Percentiles rank a stretch among this genome's conserved stretches.
Conservation (phyloP, 768 basidiomycete species). For the Mycena polygramma region DNA sequence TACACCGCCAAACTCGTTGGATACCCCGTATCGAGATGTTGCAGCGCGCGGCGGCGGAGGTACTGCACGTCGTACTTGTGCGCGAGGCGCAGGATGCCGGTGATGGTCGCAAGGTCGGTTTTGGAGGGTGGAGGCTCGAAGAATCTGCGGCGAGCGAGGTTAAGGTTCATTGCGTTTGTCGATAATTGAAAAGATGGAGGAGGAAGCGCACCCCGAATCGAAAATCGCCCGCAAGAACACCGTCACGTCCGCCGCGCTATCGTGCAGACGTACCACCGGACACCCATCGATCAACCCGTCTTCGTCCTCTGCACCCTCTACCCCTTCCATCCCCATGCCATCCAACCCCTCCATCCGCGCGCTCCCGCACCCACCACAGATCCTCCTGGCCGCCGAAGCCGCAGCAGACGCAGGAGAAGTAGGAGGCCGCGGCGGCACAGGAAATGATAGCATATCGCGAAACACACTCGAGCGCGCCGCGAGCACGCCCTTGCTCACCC, state of each 20-base stretch:
- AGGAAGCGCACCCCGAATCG: not conserved
- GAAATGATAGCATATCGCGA: not conserved
- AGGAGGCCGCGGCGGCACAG: not conserved
- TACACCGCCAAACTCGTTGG: not conserved
- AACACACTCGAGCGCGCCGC: not conserved
- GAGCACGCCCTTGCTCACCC: not conserved
- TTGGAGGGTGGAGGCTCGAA: not conserved
- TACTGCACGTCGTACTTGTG: constrained; percentile 35
- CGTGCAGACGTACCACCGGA: constrained; percentile 1
- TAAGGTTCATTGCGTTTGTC: too few species aligned
- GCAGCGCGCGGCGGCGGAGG: constrained; percentile 29
- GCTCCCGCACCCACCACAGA: too few species aligned
- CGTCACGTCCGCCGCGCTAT: not conserved
- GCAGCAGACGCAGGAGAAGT: too few species aligned
- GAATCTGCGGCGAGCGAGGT: not conserved
- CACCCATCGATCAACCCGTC: not conserved
- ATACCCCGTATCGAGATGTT: too few species aligned
- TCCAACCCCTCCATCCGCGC: too few species aligned
- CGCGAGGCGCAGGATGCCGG: constrained; percentile 30
- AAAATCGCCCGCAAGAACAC: constrained; percentile 1
- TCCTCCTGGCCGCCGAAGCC: too few species aligned
- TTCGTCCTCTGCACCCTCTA: not conserved
- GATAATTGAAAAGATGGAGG: too few species aligned
- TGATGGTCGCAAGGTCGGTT: not conserved
- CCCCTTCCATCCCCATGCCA: not conserved